These are phyloP conservation scores for Saccharum officinarum DNA, from an alignment of 176 grass and related monocot genomes.

Conservation along the genomic window DNA sequence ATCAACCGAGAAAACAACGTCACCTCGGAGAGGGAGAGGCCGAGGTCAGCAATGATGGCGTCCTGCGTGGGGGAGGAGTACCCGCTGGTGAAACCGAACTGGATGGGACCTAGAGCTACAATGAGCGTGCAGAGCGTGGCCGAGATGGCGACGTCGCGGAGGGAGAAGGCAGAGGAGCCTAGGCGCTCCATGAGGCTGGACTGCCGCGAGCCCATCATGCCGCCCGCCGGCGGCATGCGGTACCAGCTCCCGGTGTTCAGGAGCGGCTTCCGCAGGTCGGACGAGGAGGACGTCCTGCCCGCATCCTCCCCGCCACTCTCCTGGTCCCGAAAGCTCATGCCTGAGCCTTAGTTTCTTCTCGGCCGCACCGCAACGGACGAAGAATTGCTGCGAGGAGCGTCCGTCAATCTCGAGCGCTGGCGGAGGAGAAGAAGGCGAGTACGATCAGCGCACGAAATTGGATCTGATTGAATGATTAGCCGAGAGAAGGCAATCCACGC, in stretches of 20 bases:
- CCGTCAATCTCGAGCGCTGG: not conserved
- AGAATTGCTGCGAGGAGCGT: not conserved
- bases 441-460: not conserved
- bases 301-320: constrained; percentile 76
- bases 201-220: constrained; percentile 76
- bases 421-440: not conserved
- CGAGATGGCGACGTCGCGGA: constrained; percentile 70
- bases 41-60: constrained; percentile 70
- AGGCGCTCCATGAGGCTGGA: constrained; percentile 84
- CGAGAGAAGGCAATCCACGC: not conserved
- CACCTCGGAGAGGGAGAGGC: constrained; percentile 83
- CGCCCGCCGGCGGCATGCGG: constrained; percentile 49
- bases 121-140: constrained; percentile 88
- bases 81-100: constrained; percentile 87
- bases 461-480: not conserved
- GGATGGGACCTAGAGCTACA: constrained; percentile 82
- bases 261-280: constrained; percentile 84
- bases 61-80: constrained; percentile 85
- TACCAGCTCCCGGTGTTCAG: constrained; percentile 99
- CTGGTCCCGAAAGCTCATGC: constrained; percentile 85
- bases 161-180: constrained; percentile 55
- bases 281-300: constrained; percentile 45
- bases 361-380: not conserved
- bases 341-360: not conserved
- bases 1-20: not conserved